These are phyloP conservation scores for Angomonas ambiguus DNA, from an alignment of 208 protist genomes.

Conservation along the genomic window DNA sequence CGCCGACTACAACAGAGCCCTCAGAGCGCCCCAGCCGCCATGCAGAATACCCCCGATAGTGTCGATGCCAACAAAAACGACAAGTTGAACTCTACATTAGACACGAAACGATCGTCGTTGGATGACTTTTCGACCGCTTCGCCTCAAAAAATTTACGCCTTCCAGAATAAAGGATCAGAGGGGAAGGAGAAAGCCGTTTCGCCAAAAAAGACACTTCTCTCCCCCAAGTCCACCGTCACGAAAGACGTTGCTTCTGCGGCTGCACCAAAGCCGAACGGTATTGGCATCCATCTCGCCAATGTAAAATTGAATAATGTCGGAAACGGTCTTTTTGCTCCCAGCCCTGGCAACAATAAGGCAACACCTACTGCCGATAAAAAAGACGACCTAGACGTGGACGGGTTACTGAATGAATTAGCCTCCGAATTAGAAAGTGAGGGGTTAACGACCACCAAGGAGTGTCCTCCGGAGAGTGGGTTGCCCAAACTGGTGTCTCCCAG, in stretches of 20 bases:
- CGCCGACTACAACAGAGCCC: slow-evolving; percentile 37
- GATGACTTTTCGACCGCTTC: slow-evolving; percentile 18
- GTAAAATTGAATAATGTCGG: slow-evolving; percentile 8
- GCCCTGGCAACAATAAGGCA: background rate
- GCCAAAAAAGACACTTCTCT: too few relatives aligned
- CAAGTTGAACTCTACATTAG: background rate
- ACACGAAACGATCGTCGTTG: slow-evolving; percentile 8
- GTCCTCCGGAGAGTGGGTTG: background rate
- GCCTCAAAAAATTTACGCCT: slow-evolving; percentile 15
- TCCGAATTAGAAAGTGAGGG: slow-evolving; percentile 56
- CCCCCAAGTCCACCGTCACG: background rate
- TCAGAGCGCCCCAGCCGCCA: slow-evolving; percentile 48
- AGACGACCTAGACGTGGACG: slow-evolving; percentile 51
- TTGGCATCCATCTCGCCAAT: slow-evolving; percentile 25
- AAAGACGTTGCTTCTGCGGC: slow-evolving; percentile 10
- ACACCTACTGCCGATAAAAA: slow-evolving; percentile 6
- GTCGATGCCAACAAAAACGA: background rate
- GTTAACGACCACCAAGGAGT: slow-evolving; percentile 25
- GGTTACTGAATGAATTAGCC: slow-evolving; percentile 70
- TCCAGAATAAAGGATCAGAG: background rate
- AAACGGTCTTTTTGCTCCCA: background rate
- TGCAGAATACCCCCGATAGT: slow-evolving; percentile 8
- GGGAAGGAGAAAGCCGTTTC: too few relatives aligned
- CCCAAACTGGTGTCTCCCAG: slow-evolving; percentile 3
- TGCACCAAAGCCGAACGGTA: background rate